These are phyloP conservation scores for Prasinococcaceae sp. DNA, from an alignment of 139 green algal species.

Conservation along the genomic window DNA sequence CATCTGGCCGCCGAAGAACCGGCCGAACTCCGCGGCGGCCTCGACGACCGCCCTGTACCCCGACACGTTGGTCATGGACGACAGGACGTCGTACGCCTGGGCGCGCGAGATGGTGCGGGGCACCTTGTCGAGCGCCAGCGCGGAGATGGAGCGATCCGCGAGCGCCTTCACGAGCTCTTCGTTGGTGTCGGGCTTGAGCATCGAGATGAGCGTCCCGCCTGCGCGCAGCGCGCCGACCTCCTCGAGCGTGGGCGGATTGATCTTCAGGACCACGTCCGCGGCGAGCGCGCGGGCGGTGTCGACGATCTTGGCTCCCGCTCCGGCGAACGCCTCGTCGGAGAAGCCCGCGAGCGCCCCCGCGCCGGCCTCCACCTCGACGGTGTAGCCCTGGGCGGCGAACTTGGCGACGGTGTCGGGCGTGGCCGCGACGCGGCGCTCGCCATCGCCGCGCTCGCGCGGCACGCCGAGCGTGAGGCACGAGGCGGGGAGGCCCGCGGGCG, in stretches of 20 bases:
- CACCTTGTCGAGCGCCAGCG: slow-evolving; percentile 7
- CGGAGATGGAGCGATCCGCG: neutral
- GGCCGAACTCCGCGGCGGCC: slow-evolving; percentile 1
- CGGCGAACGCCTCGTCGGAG: slow-evolving; percentile 25
- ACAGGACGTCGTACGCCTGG: slow-evolving; percentile 3
- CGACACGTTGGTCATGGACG: slow-evolving; percentile 18
- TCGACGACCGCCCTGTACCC: slow-evolving; percentile 9
- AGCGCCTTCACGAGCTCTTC: slow-evolving; percentile 3
- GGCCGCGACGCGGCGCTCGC: slow-evolving; percentile 6
- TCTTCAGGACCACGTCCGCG: neutral
- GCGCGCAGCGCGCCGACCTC: neutral
- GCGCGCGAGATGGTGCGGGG: slow-evolving; percentile 26
- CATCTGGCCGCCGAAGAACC: slow-evolving; percentile 69
- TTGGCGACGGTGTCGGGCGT: slow-evolving; percentile 6
- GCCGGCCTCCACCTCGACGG: slow-evolving; percentile 46
- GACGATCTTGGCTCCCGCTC: neutral
- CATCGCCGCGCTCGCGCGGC: slow-evolving; percentile 3
- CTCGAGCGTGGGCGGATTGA: neutral
- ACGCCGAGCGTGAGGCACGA: slow-evolving; percentile 3
- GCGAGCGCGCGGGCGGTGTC: neutral
- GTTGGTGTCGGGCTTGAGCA: neutral
- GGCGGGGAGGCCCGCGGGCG: too few species aligned
- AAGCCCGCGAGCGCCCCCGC: slow-evolving; percentile 31
- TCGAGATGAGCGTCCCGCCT: neutral
- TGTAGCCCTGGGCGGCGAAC: slow-evolving; percentile 56